These are phyloP conservation scores for Metschnikowia henanensis DNA, from an alignment of 805 yeast species.

Conservation along the genomic window DNA sequence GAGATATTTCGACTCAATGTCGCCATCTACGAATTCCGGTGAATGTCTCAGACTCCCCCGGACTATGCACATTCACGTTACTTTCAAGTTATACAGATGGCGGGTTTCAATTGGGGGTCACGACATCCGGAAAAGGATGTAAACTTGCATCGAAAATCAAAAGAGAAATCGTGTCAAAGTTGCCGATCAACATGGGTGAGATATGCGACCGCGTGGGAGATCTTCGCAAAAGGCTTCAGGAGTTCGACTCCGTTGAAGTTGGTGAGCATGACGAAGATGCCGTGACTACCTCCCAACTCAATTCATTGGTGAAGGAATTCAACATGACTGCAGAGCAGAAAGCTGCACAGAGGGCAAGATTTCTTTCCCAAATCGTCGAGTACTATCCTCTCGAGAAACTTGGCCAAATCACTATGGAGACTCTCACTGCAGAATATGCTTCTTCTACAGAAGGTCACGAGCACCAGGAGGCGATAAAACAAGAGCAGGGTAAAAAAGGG, in stretches of 20 bases:
- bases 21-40: conserved; percentile 71
- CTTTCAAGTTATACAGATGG: conserved; percentile 73
- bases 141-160: conserved; percentile 77
- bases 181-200: conserved; percentile 71
- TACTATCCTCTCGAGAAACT: conserved; percentile 77
- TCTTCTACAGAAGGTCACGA: not conserved
- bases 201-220: conserved; percentile 70
- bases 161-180: conserved; percentile 61
- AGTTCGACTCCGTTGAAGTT: conserved; percentile 46
- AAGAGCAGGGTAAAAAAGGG: conserved; percentile 38
- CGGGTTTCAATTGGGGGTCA: conserved; percentile 75
- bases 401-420: conserved; percentile 58
- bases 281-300: conserved; percentile 57
- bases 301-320: conserved; percentile 61
- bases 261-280: conserved; percentile 73
- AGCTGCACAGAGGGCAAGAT: conserved; percentile 65
- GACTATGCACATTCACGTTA: conserved; percentile 71
- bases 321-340: conserved; percentile 51
- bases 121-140: conserved; percentile 90
- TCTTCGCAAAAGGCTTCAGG: conserved; percentile 55
- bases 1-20: conserved; percentile 51
- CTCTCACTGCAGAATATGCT: conserved; percentile 47
- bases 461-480: not conserved
- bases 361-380: conserved; percentile 89
- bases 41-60: conserved; percentile 73